Evolutionary conservation across 2,329 filamentous ascomycete species (phyloP).

Genomic region (Pseudogymnoascus sp.): DNA sequence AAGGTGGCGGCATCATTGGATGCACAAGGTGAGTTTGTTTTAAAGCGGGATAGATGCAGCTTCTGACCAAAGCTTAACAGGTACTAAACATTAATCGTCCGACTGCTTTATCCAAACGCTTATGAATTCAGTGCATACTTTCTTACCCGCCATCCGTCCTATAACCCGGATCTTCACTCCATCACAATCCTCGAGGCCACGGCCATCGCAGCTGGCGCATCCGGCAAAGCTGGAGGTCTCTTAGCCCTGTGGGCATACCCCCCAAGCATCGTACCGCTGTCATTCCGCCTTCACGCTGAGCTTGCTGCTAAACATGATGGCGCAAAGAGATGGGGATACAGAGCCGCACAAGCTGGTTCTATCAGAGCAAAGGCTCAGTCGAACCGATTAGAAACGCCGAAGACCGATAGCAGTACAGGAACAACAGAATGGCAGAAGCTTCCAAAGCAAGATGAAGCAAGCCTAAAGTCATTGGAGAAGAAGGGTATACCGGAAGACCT

Average conservation of each 20-base stretch:
- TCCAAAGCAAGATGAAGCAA: constrained; percentile 20
- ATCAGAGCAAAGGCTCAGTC: constrained; percentile 22
- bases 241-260: constrained; percentile 88
- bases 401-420: constrained; percentile 44
- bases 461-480: constrained; percentile 11
- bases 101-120: not conserved
- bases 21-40: constrained; percentile 38
- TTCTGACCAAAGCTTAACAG: not conserved
- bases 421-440: constrained; percentile 35
- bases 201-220: constrained; percentile 75
- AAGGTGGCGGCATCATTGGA: constrained; percentile 78
- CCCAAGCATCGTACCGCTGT: constrained; percentile 69
- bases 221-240: constrained; percentile 85
- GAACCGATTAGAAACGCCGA: constrained; percentile 27
- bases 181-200: constrained; percentile 82
- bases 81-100: not conserved
- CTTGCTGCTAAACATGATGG: constrained; percentile 74
- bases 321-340: constrained; percentile 73
- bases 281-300: constrained; percentile 72
- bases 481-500: constrained; percentile 55
- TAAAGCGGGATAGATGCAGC: not conserved
- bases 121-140: constrained; percentile 67
- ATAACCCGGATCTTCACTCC: constrained; percentile 63
- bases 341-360: constrained; percentile 36
- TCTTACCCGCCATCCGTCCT: constrained; percentile 74